phyloP scores from a whole-genome alignment of 176 grass and related monocot genomes.

The Carex scoparia region DNA sequence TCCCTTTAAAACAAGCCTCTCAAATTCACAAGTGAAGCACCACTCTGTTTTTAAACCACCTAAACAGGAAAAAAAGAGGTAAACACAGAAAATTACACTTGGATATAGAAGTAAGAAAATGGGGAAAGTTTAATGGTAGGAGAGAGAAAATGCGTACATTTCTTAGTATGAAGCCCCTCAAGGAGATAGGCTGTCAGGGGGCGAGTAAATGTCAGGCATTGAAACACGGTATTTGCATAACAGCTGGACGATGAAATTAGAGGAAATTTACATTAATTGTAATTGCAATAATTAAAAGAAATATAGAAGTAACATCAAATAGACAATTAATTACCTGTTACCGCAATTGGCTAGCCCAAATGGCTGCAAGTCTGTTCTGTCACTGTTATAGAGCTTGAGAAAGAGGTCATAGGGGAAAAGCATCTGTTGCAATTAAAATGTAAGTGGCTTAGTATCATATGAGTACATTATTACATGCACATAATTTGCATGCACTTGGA shows the following conservation, averaged over 20 bases:
- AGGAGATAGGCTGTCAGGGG: constrained; percentile 73
- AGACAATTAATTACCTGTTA: constrained; percentile 82
- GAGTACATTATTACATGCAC: background rate
- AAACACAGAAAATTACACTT: constrained; percentile 4
- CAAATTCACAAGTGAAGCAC: constrained; percentile 91
- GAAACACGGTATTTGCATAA: constrained; percentile 89
- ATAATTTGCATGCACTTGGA: background rate
- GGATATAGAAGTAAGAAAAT: background rate
- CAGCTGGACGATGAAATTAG: constrained; percentile 61
- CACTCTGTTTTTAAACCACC: constrained; percentile 57
- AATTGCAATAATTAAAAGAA: constrained; percentile 12
- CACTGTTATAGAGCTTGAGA: constrained; percentile 61
- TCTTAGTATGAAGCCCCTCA: constrained; percentile 71
- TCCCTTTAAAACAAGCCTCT: constrained; percentile 54
- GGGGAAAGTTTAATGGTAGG: background rate
- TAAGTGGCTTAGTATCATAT: background rate
- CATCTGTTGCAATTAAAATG: constrained; percentile 36
- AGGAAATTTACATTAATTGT: constrained; percentile 17
- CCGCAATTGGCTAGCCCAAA: constrained; percentile 80
- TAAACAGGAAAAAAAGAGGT: constrained; percentile 6
- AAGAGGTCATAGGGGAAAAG: constrained; percentile 68
- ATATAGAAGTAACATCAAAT: constrained; percentile 11
- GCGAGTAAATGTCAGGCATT: constrained; percentile 89
- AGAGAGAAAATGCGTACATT: constrained; percentile 44
- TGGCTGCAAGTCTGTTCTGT: constrained; percentile 61